Evolutionary conservation across 805 yeast genomes (phyloP), one percentile per base, ranked within the genome.

Genomic region (Candida nanaspora): DNA sequence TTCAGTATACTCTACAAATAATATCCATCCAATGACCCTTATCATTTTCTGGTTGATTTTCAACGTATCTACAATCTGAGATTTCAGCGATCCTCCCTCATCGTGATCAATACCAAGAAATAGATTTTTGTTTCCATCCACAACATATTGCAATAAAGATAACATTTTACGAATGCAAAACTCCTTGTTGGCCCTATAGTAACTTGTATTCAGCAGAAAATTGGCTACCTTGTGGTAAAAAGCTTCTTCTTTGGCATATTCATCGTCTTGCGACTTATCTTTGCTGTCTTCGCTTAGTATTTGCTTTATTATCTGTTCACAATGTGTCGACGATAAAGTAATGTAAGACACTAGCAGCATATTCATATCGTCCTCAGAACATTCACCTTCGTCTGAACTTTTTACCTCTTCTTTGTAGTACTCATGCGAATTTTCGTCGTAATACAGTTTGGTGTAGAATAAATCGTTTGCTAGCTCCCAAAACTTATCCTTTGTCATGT

Each of bases 141-240:
- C 52, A 1, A 58, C 45, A 41, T 59, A 61, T n/a, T 59, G 59
- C 38, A 74, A 44, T 29, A 75, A 50, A 0, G 78, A 70, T 13
- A 74, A 52, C 57, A 71, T 55, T 49, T 76, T 76, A 31, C 79
- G 59, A 3, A 75, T 46, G 42, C 79, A 74, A 50, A 75, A 76
- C 25, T 59, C 60, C 40, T 55, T 48, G 41, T 72, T 63, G 2
- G 47, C 39, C 29, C 61, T 60, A 46, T 70, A 75, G 13, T 48
- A 47, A 6, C 43, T 43, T 19, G 49, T 52, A 3, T 49, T 45
- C 14, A 57, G 37, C 14, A 63, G 31, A 29, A 52, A 55, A 20
- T 51, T 51, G 2, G 66, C 49, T 8, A 53, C 47, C 13, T 51
- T 33, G n/a, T 48, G 42, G 36, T 48, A 59, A 38, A 62, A 63